phyloP scores from a whole-genome alignment of 768 basidiomycete species.

The Pleurotus eryngii region DNA sequence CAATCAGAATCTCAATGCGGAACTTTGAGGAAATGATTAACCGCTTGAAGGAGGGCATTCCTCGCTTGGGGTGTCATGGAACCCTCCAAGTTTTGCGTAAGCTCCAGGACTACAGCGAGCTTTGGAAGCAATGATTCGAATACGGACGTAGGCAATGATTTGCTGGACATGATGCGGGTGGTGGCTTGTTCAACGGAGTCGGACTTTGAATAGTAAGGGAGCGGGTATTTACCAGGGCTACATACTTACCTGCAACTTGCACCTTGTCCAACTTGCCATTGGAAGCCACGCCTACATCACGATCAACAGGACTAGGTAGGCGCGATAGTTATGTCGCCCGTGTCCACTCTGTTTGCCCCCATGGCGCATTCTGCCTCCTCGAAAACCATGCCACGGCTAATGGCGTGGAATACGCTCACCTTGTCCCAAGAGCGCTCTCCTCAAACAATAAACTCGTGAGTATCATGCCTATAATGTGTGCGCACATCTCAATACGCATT shows the following conservation, averaged over 20 bases:
- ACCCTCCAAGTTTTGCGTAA: slow-evolving; percentile 56
- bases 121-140: slow-evolving; percentile 60
- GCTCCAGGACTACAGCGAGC: slow-evolving; percentile 56
- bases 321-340: background rate
- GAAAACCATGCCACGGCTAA: background rate
- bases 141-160: slow-evolving; percentile 39
- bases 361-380: background rate
- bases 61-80: slow-evolving; percentile 54
- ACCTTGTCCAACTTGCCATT: too few relatives aligned
- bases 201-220: too few relatives aligned
- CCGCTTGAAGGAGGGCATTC: slow-evolving; percentile 66
- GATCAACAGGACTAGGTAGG: background rate
- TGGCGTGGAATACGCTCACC: background rate
- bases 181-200: too few relatives aligned
- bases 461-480: too few relatives aligned
- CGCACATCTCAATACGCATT: background rate
- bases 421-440: background rate
- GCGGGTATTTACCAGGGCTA: too few relatives aligned
- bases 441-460: background rate
- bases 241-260: too few relatives aligned
- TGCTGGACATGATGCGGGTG: background rate
- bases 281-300: background rate
- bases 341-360: background rate
- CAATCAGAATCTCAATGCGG: background rate
- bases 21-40: slow-evolving; percentile 24